Conservation (phyloP, 345 rosid genomes). For the Melaleuca quinquenervia region DNA sequence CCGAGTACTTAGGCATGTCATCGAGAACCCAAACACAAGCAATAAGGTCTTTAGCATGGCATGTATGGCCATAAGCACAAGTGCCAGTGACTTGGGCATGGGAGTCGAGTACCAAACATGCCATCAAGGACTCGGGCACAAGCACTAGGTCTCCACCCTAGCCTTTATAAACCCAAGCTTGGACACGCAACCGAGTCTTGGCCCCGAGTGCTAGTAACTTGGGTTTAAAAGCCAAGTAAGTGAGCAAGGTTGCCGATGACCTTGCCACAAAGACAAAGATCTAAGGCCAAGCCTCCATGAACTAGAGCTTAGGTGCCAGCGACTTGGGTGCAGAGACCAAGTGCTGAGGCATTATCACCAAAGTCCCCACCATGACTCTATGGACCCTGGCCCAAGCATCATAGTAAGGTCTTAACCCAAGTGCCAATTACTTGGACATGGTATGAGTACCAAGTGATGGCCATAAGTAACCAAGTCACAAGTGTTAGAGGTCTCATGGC, state of each 20-base stretch:
- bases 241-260: neutral
- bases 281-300: too few relatives aligned
- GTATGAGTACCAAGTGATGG: neutral
- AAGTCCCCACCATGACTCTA: neutral
- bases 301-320: too few relatives aligned
- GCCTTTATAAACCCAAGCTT: neutral
- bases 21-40: too few relatives aligned
- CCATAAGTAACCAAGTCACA: accelerated
- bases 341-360: neutral
- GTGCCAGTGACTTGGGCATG: too few relatives aligned
- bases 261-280: neutral
- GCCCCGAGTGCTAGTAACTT: accelerated
- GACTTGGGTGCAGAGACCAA: neutral
- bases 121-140: accelerated
- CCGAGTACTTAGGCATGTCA: neutral
- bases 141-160: neutral
- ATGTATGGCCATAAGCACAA: too few relatives aligned
- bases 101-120: neutral
- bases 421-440: neutral
- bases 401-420: neutral
- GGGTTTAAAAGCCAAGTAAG: accelerated
- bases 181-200: accelerated
- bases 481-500: neutral
- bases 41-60: too few relatives aligned
- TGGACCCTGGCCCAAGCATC: neutral